Conservation (phyloP, 192 early-diverging fungal species). For the Paraglomus brasilianum region DNA sequence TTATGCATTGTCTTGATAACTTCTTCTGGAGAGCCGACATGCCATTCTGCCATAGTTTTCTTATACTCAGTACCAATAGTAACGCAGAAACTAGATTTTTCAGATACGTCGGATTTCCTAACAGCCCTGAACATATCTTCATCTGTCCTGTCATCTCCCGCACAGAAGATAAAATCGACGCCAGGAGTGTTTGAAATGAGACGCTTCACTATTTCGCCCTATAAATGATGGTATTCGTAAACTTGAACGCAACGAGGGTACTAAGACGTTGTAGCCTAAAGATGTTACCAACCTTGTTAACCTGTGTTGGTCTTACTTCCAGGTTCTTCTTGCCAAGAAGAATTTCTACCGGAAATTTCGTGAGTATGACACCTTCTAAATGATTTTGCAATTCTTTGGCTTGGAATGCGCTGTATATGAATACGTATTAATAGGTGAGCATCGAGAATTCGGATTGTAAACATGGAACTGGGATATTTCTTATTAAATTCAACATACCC, state of each 20-base stretch:
- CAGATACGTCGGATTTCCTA: constrained; percentile 20
- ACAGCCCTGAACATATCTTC: constrained; percentile 95
- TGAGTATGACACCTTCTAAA: constrained; percentile 84
- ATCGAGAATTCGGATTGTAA: neutral
- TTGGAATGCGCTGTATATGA: constrained; percentile 72
- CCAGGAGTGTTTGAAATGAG: constrained; percentile 62
- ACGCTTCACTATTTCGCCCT: constrained; percentile 92
- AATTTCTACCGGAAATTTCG: constrained; percentile 94
- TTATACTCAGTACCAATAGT: constrained; percentile 85
- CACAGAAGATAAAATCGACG: constrained; percentile 90
- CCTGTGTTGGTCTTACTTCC: constrained; percentile 86
- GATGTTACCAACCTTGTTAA: constrained; percentile 70
- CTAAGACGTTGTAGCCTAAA: too few species aligned
- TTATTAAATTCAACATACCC: too few species aligned
- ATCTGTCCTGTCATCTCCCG: constrained; percentile 97
- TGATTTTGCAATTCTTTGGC: constrained; percentile 97
- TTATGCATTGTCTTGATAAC: constrained; percentile 48
- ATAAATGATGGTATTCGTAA: too few species aligned
- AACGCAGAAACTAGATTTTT: constrained; percentile 63
- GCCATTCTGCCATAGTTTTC: constrained; percentile 86
- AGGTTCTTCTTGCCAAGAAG: constrained; percentile 96
- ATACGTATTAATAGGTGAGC: neutral
- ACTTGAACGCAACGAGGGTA: too few species aligned
- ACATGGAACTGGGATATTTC: too few species aligned
- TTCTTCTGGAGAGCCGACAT: constrained; percentile 67